Evolutionary conservation across 106 monocot species (phyloP).

Genomic region (Amphibolis antarctica): DNA sequence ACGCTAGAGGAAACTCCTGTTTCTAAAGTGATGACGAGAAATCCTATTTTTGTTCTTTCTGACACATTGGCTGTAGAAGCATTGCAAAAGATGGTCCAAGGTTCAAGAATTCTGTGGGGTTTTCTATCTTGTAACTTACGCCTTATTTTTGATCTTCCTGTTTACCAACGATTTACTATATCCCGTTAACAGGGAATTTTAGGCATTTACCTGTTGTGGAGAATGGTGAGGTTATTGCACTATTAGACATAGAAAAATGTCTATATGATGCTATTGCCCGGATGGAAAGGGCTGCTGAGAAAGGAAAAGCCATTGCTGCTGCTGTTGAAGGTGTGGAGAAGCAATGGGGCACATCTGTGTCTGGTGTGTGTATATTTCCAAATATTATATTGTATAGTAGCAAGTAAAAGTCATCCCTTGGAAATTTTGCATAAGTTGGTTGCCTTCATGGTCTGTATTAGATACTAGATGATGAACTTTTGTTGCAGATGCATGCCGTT

Average conservation of each 20-base stretch:
- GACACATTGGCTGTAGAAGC: conserved; percentile 89
- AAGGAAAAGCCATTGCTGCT: conserved; percentile 87
- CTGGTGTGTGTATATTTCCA: conserved; percentile 32
- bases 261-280: conserved; percentile 92
- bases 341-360: conserved; percentile 59
- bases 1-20: conserved; percentile 81
- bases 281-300: conserved; percentile 86
- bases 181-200: conserved; percentile 49
- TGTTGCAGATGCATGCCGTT: background rate
- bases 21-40: conserved; percentile 78
- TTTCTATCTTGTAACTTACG: background rate
- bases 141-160: background rate
- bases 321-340: conserved; percentile 90
- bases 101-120: conserved; percentile 17
- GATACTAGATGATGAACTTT: background rate
- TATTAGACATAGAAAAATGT: conserved; percentile 88
- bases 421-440: background rate
- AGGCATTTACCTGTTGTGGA: conserved; percentile 91
- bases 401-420: background rate
- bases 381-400: background rate
- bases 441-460: background rate
- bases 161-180: background rate
- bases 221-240: conserved; percentile 82
- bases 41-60: conserved; percentile 78
- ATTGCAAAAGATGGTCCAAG: conserved; percentile 92